Evolutionary conservation across 2,329 filamentous ascomycete species (phyloP).

Genomic region (Curvularia sp.): DNA sequence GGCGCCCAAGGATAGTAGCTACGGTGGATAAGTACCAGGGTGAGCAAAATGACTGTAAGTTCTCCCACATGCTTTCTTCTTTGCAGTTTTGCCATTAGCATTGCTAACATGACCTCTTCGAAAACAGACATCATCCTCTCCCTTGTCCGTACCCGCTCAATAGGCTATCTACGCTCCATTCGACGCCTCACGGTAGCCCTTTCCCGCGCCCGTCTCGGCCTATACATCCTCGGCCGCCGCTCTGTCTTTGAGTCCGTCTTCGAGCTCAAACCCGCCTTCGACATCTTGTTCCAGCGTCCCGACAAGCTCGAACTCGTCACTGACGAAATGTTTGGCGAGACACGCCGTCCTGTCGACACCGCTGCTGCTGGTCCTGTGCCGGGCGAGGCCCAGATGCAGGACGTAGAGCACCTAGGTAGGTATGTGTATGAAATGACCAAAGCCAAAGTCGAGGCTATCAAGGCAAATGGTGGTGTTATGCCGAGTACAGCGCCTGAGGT

Average conservation of each 20-base stretch:
- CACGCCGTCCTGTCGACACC: slow-evolving; percentile 57
- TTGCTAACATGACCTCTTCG: slow-evolving; percentile 11
- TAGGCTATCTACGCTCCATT: slow-evolving; percentile 92
- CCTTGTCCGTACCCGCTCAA: slow-evolving; percentile 83
- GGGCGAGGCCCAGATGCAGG: slow-evolving; percentile 75
- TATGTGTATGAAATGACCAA: slow-evolving; percentile 97
- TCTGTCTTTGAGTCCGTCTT: slow-evolving; percentile 88
- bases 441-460: slow-evolving; percentile 68
- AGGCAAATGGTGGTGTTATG: slow-evolving; percentile 49
- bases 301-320: slow-evolving; percentile 83
- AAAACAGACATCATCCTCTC: slow-evolving; percentile 85
- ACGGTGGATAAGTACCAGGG: slow-evolving; percentile 99
- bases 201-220: slow-evolving; percentile 86
- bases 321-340: slow-evolving; percentile 80
- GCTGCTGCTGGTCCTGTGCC: slow-evolving; percentile 35
- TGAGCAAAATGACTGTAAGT: slow-evolving; percentile 97
- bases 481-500: slow-evolving; percentile 43
- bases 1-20: slow-evolving; percentile 84
- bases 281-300: slow-evolving; percentile 75
- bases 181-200: slow-evolving; percentile 93
- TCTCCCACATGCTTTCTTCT: neutral
- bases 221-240: slow-evolving; percentile 90
- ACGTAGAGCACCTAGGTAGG: slow-evolving; percentile 91
- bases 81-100: neutral
- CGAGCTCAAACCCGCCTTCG: slow-evolving; percentile 87